Evolutionary conservation across 148 eudicot genomes (phyloP), one percentile per base, ranked within the genome.

Genomic region (Persicaria maculosa): DNA sequence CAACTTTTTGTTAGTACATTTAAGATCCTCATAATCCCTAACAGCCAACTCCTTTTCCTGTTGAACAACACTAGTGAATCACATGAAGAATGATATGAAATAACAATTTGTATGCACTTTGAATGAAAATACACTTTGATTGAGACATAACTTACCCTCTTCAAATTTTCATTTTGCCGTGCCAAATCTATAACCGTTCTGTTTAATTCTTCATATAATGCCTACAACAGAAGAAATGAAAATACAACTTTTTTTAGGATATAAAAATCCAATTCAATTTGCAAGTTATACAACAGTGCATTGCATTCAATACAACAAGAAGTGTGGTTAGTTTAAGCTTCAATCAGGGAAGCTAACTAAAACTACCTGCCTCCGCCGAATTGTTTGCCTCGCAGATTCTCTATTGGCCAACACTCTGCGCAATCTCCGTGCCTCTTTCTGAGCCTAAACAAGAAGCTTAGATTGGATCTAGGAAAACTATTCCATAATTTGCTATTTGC

Each of bases 321-420:
- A 57, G 68, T 62, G 45, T 10, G 44, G 68, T 64, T 36, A 64
- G 69, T 31, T 6, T 12, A 31, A 64, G 36, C 0, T 9, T 36
- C 19, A 36, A 11, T 36, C 4, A 62, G 14, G 15, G 44, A 6
- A 12, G 15, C 19, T 65, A 65, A 43, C 19, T 65, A 15, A 62
- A 6, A 50, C 17, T 72, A 90, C 98, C 93, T 90, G 96, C 77
- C 96, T 84, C 43, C 93, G 87, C 10, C 93, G 91, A 75, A 93
- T 93, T 2, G 98, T 89, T 80, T 89, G 90, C 64, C 96, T 84
- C 12, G 98, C 98, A 0, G 96, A 93, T 81, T 93, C 98, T 72
- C 98, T 85, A 57, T 93, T 93, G 17, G 98, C 96, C 74, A 93
- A 70, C 9, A 93, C 81, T 68, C 96, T 85, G 1, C 88, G 88